Base-by-base conservation (phyloP, 352 stramenopile genomes). In the Phytophthora fragariaefolia region DNA sequence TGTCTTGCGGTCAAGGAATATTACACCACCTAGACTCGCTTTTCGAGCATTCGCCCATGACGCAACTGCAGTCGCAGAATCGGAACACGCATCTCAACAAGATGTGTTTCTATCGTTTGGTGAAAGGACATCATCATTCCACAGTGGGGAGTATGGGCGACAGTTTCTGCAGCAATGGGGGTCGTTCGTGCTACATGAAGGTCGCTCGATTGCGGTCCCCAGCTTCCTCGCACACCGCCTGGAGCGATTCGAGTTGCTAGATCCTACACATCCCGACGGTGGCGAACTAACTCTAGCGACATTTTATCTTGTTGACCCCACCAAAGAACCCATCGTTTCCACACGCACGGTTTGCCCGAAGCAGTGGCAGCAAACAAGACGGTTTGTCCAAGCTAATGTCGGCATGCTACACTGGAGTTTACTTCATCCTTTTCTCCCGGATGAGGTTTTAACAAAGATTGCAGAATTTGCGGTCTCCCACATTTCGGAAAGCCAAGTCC, bases 341-440 rank as follows among this genome's bases (percentile, higher is more conserved):
- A 67, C 59, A 2, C 27, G 49, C 13, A 57, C 52, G 6, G 51
- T 63, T 23, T 18, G 61, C 32, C 50, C 61, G 0, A 32, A 58
- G 18, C 43, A 69, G 36, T 63, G 61, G 54, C 61, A 63, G n/a
- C 61, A 63, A 22, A 63, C 32, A 22, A 52, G 47, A 26, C 45
- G 45, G n/a, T 69, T 69, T 30, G 45, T 69, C 20, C 52, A 63
- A 53, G 61, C 61, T 26, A 69, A 63, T 32, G 36, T 69, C 13
- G 53, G 54, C 4, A 54, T 69, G 42, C 20, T 69, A 17, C 54
- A 34, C n/a, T 26, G 26, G 18, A 38, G 49, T 26, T 18, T 8
- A 40, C 6, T 17, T 13, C 27, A 54, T 20, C 43, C 20, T 10
- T 63, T 46, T 34, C 27, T 69, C 3, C 52, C 61, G 3, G 52